Percentiles rank a stretch among this genome's conserved stretches.
Conservation (phyloP, 345 rosid genomes). For the Geranium rotundifolium region DNA sequence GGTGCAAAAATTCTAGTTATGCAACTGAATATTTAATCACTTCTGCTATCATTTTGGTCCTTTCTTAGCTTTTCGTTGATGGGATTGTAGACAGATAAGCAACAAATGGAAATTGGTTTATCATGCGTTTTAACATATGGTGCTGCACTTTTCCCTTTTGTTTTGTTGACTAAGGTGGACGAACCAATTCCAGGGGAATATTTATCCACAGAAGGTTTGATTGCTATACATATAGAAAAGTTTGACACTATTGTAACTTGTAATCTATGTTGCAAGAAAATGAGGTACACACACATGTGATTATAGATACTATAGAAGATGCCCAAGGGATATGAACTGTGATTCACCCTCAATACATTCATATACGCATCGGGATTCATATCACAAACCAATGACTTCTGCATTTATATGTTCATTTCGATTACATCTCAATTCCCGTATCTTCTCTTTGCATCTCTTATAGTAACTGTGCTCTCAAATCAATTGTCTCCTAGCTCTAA, state of each 20-base stretch:
- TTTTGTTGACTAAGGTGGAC: not conserved
- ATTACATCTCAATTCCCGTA: not conserved
- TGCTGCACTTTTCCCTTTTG: not conserved
- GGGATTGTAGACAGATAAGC: not conserved
- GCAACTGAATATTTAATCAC: not conserved
- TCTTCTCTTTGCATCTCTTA: not conserved
- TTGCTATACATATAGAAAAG: not conserved
- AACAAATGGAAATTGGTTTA: not conserved
- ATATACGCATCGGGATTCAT: not conserved
- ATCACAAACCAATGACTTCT: not conserved
- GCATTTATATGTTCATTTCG: not conserved
- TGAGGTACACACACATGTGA: not conserved
- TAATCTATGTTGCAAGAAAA: not conserved
- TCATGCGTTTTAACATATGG: not conserved
- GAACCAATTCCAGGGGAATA: not conserved
- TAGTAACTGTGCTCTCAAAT: not conserved
- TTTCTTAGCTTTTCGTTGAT: not conserved
- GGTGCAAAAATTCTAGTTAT: not conserved
- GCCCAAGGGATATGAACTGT: not conserved
- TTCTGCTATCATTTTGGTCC: not conserved
- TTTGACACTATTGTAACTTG: not conserved
- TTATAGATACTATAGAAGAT: not conserved
- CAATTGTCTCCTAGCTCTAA: not conserved
- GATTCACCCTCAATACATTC: not conserved
- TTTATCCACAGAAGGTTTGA: not conserved